Evolutionary conservation across 2,329 filamentous ascomycete species (phyloP), one percentile per base, ranked within the genome.

Genomic region (Tolypocladium amazonense): DNA sequence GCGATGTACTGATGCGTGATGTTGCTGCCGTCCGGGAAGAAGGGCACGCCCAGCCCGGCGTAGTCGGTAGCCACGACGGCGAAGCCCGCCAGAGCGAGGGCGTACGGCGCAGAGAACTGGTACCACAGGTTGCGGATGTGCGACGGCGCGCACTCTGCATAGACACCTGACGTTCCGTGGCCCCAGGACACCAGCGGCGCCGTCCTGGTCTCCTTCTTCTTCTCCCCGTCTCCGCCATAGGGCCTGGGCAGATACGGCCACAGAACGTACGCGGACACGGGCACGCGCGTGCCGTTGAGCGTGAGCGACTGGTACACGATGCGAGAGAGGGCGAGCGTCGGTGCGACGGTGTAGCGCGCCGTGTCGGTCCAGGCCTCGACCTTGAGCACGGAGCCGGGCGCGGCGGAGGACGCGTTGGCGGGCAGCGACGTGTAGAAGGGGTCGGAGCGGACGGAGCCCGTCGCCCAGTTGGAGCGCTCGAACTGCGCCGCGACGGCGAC

Each of bases 241-340:
- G 18, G 43, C 3, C 61, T 58, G 35, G 60, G 54, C 11, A 56
- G 55, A 37, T 65, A 82, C 0, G 79, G 80, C 77, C 78, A 82
- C 1, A 82, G 73, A 15, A 82, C 68, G 65, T 73, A 81, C 2
- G 74, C 80, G 1, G 79, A 80, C 11, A 77, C 75, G 0, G 80
- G 80, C 2, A 82, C 66, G 0, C 71, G 60, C 0, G 73, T 75
- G 3, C 77, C 76, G 59, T 81, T 79, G 27, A 76, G 62, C n/a
- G 72, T 74, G 25, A 69, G 72, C 0, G 78, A 77, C 25, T 75
- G 75, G 68, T 79, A 83, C 3, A 80, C 62, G 62, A 83, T 73
- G 18, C 79, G 75, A 1, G 78, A 81, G 52, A 83, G 65, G 2
- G 77, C 70, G 1, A 74, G 66, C n/a, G 66, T 68, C 0, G 76